Percentiles rank a stretch among this genome's conserved stretches.
Evolutionary conservation across 129 eudicot genomes (phyloP).

Genomic region (Tagetes patula): DNA sequence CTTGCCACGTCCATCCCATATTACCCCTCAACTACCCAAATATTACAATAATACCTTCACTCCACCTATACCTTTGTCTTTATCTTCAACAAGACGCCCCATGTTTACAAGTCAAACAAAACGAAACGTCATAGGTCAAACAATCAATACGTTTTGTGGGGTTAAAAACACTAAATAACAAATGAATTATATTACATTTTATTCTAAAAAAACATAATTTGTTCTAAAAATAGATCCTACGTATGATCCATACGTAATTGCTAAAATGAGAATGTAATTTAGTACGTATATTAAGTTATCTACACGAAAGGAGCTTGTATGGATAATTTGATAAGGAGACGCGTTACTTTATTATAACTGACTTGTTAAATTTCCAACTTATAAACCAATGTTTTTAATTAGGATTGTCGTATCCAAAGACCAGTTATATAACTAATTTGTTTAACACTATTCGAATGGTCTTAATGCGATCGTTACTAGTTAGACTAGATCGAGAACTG

Average conservation of each 20-base stretch:
- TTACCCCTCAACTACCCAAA: slow-evolving; percentile 2
- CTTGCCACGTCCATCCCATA: slow-evolving; percentile 25
- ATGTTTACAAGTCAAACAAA: slow-evolving; percentile 13
- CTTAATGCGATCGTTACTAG: too few relatives aligned
- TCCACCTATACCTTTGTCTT: slow-evolving; percentile 20
- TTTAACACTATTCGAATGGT: too few relatives aligned
- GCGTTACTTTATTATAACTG: background rate
- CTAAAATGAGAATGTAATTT: background rate
- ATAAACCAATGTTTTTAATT: too few relatives aligned
- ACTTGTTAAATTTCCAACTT: background rate
- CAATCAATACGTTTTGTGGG: slow-evolving; percentile 1
- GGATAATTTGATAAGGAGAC: background rate
- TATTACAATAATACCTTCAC: slow-evolving; percentile 11
- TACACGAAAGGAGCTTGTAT: background rate
- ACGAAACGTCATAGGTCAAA: background rate
- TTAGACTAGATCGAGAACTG: too few relatives aligned
- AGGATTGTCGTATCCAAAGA: too few relatives aligned
- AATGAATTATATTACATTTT: background rate
- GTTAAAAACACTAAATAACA: slow-evolving; percentile 10
- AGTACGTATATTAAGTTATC: slow-evolving; percentile 6
- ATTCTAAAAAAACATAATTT: background rate
- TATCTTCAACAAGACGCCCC: background rate
- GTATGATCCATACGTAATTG: background rate
- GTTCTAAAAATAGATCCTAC: slow-evolving; percentile 2
- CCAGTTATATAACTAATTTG: too few relatives aligned